Conservation (phyloP, 345 rosid species). For the Kandelia obovata region DNA sequence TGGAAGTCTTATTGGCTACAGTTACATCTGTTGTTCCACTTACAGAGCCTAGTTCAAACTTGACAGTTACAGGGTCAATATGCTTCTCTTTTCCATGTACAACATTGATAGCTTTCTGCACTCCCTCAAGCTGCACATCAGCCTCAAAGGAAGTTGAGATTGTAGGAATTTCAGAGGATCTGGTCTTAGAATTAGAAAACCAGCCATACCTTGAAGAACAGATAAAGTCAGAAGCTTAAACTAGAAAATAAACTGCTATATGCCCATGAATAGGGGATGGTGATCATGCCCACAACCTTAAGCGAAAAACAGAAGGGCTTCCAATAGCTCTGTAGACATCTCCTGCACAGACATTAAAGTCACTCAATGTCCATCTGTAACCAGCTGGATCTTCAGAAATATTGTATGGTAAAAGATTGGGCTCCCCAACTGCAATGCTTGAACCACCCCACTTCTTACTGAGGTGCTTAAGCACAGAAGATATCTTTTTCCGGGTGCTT, state of each 20-base stretch:
- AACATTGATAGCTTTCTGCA: conserved; percentile 19
- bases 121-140: conserved; percentile 31
- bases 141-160: conserved; percentile 27
- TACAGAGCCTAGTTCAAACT: conserved; percentile 20
- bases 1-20: conserved; percentile 30
- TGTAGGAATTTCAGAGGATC: conserved; percentile 26
- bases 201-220: conserved; percentile 76
- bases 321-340: conserved; percentile 62
- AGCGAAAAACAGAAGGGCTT: conserved; percentile 66
- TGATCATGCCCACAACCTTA: conserved; percentile 47
- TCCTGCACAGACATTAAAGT: conserved; percentile 39
- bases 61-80: conserved; percentile 27
- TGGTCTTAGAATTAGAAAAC: conserved; percentile 35
- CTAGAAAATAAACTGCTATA: not conserved
- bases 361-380: conserved; percentile 51
- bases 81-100: conserved; percentile 17
- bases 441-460: conserved; percentile 69
- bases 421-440: conserved; percentile 57
- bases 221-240: conserved; percentile 17
- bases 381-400: conserved; percentile 24
- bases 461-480: conserved; percentile 71
- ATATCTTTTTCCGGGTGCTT: conserved; percentile 58
- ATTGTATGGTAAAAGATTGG: conserved; percentile 54
- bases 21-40: conserved; percentile 29
- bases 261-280: conserved; percentile 11